phyloP scores from a whole-genome alignment of 192 early-diverging fungal species.

The Rhizoclosmatium globosum region DNA sequence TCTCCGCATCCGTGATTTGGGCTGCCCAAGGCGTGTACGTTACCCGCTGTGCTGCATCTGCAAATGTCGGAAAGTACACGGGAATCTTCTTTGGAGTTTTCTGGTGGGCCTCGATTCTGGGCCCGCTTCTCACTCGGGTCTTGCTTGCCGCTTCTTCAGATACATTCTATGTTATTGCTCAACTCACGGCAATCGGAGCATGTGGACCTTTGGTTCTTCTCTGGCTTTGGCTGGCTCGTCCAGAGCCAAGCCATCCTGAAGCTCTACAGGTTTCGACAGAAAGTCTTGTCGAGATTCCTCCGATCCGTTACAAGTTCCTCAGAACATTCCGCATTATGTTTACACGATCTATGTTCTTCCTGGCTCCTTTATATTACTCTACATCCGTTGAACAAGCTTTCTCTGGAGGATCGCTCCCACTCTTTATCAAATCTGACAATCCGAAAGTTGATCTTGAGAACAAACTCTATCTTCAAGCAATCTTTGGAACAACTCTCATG shows the following conservation, averaged over 20 bases:
- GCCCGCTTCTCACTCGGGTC: slow-evolving; percentile 16
- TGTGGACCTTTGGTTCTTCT: slow-evolving; percentile 22
- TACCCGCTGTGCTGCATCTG: slow-evolving; percentile 21
- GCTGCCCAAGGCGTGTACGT: slow-evolving; percentile 40
- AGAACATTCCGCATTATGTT: slow-evolving; percentile 27
- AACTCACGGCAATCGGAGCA: slow-evolving; percentile 23
- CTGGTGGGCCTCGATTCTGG: slow-evolving; percentile 31
- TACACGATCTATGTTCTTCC: slow-evolving; percentile 32
- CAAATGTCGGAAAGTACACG: slow-evolving; percentile 32
- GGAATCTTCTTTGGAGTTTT: slow-evolving; percentile 41
- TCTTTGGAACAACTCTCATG: slow-evolving; percentile 35
- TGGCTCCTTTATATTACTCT: slow-evolving; percentile 31
- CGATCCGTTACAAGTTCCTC: slow-evolving; percentile 12
- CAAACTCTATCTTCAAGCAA: slow-evolving; percentile 33
- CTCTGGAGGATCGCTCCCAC: slow-evolving; percentile 35
- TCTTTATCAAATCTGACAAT: slow-evolving; percentile 30
- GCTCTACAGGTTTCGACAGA: neutral
- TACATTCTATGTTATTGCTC: slow-evolving; percentile 7
- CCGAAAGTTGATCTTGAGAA: slow-evolving; percentile 3
- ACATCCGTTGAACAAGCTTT: slow-evolving; percentile 40
- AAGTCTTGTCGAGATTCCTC: neutral
- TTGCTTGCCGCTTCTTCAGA: neutral
- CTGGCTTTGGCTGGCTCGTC: slow-evolving; percentile 14
- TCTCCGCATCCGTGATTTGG: slow-evolving; percentile 37
- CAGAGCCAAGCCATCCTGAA: slow-evolving; percentile 34